phyloP scores from a whole-genome alignment of 2,329 filamentous ascomycete species.

The Dichotomopilus funicola region DNA sequence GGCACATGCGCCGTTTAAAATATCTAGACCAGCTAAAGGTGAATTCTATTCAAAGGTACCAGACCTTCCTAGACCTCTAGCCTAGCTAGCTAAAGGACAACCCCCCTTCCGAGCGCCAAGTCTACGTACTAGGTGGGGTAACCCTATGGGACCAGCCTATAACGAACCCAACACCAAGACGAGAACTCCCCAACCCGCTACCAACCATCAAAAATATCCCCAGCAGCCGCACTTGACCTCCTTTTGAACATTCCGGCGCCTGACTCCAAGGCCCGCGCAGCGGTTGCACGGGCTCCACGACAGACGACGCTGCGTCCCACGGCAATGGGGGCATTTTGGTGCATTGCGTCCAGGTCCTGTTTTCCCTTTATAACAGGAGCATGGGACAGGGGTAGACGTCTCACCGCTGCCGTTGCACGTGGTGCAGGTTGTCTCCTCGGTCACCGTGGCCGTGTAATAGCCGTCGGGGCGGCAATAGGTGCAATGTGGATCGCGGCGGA shows the following conservation, averaged over 20 bases:
- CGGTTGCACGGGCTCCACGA: not conserved
- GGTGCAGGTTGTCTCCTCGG: not conserved
- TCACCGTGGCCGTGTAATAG: not conserved
- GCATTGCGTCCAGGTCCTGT: too few species aligned
- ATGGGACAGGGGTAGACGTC: too few species aligned
- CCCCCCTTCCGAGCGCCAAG: too few species aligned
- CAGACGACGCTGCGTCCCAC: not conserved
- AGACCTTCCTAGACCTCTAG: not conserved
- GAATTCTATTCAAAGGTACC: not conserved
- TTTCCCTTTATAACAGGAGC: too few species aligned
- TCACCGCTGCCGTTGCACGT: not conserved
- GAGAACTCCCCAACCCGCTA: not conserved
- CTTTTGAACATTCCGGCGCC: not conserved
- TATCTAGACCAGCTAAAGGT: not conserved
- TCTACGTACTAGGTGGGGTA: too few species aligned
- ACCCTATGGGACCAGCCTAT: not conserved
- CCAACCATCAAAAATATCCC: not conserved
- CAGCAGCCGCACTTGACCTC: not conserved
- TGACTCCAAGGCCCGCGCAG: not conserved
- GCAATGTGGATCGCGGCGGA: not conserved
- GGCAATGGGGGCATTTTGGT: not conserved
- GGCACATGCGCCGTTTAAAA: not conserved
- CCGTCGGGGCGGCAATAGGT: not conserved
- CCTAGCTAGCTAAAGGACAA: not conserved
- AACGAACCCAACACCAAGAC: not conserved